Percentiles rank a stretch among this genome's conserved stretches.
These are phyloP conservation scores for Myrmaecium sp. DNA, from an alignment of 2,329 filamentous ascomycete species.

Conservation along the genomic window DNA sequence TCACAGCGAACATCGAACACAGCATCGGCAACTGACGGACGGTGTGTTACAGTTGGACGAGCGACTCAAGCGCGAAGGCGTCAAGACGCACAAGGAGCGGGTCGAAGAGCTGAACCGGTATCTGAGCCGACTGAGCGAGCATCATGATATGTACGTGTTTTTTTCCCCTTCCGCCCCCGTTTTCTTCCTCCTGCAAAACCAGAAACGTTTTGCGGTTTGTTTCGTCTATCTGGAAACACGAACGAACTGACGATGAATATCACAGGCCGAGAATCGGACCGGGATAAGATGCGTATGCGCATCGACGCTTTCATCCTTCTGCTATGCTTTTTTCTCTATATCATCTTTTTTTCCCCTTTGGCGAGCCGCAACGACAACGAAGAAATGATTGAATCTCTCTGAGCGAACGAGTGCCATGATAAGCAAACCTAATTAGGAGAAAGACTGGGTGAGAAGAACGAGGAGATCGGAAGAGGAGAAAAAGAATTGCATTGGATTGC, in stretches of 20 bases:
- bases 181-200: no score
- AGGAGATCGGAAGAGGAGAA: neutral
- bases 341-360: no score
- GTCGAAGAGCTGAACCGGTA: conserved; percentile 95
- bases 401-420: no score
- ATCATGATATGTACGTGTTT: conserved; percentile 70
- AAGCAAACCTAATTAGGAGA: neutral
- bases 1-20: no score
- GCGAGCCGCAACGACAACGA: no score
- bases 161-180: neutral
- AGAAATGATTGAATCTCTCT: no score
- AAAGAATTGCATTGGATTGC: neutral
- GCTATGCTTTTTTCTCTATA: no score
- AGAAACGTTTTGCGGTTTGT: no score
- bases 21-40: conserved; percentile 2
- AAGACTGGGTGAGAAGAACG: neutral
- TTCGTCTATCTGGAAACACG: no score
- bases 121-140: conserved; percentile 78
- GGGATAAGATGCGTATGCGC: conserved; percentile 27
- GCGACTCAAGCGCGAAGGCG: conserved; percentile 62
- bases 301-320: no score
- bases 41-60: conserved; percentile 51
- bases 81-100: conserved; percentile 92
- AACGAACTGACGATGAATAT: no score
- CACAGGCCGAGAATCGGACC: conserved; percentile 39